Evolutionary conservation across 2,329 filamentous ascomycete species (phyloP).

Genomic region (Arthrobotrys musiformis): DNA sequence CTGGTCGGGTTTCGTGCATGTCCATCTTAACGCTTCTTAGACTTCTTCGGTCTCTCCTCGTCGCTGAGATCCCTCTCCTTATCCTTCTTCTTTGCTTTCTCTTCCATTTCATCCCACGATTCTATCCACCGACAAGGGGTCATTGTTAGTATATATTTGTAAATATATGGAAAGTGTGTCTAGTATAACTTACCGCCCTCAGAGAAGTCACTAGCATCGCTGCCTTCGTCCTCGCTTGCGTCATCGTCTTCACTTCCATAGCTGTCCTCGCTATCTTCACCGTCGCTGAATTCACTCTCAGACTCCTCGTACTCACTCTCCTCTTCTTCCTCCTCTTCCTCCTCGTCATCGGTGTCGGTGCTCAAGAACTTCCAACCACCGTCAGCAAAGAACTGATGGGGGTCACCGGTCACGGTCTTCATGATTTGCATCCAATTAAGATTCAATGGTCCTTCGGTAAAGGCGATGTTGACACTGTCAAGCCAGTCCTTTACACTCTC

Average conservation of each 20-base stretch:
- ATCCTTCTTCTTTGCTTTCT: slow-evolving; percentile 78
- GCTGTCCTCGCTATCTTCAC: slow-evolving; percentile 78
- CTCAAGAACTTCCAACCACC: slow-evolving; percentile 95
- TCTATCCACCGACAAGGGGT: slow-evolving; percentile 64
- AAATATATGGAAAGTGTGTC: neutral
- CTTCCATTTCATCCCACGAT: slow-evolving; percentile 94
- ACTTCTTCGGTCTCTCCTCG: slow-evolving; percentile 68
- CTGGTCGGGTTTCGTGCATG: neutral
- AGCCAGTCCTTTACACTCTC: slow-evolving; percentile 98
- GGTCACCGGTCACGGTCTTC: slow-evolving; percentile 96
- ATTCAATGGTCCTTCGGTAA: slow-evolving; percentile 92
- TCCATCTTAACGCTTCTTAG: slow-evolving; percentile 29
- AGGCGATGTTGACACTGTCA: slow-evolving; percentile 93
- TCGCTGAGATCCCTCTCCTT: slow-evolving; percentile 69
- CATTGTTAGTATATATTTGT: slow-evolving; percentile 1
- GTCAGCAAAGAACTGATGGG: slow-evolving; percentile 93
- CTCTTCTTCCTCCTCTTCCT: slow-evolving; percentile 78
- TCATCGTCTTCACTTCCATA: slow-evolving; percentile 94
- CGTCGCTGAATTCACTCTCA: slow-evolving; percentile 82
- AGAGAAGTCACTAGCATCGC: slow-evolving; percentile 77
- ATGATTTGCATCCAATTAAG: slow-evolving; percentile 99
- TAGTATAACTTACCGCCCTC: slow-evolving; percentile 67
- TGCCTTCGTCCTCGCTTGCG: slow-evolving; percentile 76
- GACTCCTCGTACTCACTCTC: slow-evolving; percentile 92
- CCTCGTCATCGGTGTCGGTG: slow-evolving; percentile 87